Conservation (phyloP, 164 flowering plant species). For the Nymphaea thermarum region DNA sequence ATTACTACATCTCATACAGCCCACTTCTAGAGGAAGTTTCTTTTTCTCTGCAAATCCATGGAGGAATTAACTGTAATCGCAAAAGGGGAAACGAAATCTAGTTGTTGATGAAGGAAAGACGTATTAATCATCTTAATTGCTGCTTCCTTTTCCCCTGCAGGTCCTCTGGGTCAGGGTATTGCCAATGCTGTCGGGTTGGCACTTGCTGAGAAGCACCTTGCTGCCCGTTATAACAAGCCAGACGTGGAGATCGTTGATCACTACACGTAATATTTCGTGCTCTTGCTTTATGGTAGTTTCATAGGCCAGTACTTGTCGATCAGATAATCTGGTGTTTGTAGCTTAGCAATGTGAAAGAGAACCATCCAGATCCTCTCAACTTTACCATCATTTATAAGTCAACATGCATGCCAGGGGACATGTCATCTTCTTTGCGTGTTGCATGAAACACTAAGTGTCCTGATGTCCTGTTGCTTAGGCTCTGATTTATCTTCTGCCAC, state of each 20-base stretch:
- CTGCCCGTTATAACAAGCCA: constrained; percentile 91
- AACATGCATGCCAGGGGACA: no score
- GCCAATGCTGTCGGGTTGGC: constrained; percentile 98
- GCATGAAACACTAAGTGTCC: no score
- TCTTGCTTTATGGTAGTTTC: neutral
- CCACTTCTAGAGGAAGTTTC: neutral
- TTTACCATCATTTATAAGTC: no score
- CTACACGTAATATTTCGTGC: constrained; percentile 66
- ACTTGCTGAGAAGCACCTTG: constrained; percentile 95
- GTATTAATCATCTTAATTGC: neutral
- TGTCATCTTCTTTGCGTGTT: no score
- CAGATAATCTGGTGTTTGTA: no score
- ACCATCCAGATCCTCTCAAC: no score
- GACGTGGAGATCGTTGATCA: constrained; percentile 84
- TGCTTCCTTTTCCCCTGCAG: constrained; percentile 18
- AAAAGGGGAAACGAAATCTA: neutral
- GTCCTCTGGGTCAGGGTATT: constrained; percentile 98
- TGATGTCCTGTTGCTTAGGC: no score
- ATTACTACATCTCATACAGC: neutral
- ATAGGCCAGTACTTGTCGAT: no score
- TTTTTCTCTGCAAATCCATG: neutral
- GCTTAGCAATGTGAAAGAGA: no score
- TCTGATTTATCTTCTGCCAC: no score
- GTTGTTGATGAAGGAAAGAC: neutral
- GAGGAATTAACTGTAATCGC: neutral